Base-by-base conservation (phyloP, 768 basidiomycete species). In the Tylopilus rubrobrunneus region DNA sequence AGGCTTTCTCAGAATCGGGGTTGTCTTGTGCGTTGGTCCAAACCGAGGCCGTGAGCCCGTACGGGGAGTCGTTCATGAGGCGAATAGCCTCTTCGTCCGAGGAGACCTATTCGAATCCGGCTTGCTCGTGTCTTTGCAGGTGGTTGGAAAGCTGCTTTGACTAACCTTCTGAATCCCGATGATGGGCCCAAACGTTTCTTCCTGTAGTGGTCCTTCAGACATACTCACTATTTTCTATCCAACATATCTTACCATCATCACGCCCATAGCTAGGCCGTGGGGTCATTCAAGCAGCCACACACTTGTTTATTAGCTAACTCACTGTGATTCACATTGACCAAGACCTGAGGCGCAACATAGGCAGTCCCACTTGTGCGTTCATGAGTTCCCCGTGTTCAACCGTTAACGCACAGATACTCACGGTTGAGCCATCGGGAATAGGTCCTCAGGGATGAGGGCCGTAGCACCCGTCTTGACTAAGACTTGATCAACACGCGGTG, bases 11-110 rank as follows among this genome's bases (percentile, higher is more conserved):
- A 0, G 89, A 90, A n/a, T 79, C 79, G 0, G 76, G 68, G 53
- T 84, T 79, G 4, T 71, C 72, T 28, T 79, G 76, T 0, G 77
- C 80, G 61, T 90, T 81, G 1, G 97, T 98, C 97, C 96, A 99
- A 31, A 99, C 69, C 17, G 92, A 94, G 5, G 92, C 92, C 2
- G 96, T 99, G 21, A 99, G 78, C 14, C 97, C 97, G 65, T 95
- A 98, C 0, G 82, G 83, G 15, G 95, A 97, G 68, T 98, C 94
- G 69, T 99, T 98, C 90, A 99, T 99, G 31, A 98, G 80, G 17
- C 71, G 67, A 52, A 98, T 73, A 1, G 97, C 97, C 67, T 96
- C 92, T 43, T n/a, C n/a, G n/a, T n/a, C n/a, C n/a, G n/a, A n/a
- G n/a, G n/a, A n/a, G n/a, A n/a, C n/a, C n/a, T n/a, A 48, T 36